phyloP scores from a whole-genome alignment of 2,329 filamentous ascomycete genomes.

The Curvularia sp. region DNA sequence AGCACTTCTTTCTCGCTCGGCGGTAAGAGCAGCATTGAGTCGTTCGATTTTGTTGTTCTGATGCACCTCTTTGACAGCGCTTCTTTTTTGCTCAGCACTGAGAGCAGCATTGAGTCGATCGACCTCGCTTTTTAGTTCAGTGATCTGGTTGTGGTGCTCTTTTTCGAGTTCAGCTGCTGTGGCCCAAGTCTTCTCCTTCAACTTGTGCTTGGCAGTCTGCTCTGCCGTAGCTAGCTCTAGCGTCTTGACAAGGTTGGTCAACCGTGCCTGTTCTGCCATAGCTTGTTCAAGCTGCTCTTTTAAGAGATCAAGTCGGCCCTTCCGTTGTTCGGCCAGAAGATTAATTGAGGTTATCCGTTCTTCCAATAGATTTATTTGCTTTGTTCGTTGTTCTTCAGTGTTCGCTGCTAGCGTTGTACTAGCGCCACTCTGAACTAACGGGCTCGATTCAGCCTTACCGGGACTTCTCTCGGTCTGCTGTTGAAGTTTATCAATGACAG shows the following conservation, averaged over 20 bases:
- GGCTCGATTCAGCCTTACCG: neutral
- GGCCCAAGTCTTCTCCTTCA: neutral
- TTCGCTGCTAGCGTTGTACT: neutral
- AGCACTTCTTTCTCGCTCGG: neutral
- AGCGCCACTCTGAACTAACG: neutral
- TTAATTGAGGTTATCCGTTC: too few relatives aligned
- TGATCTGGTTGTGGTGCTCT: constrained; percentile 1
- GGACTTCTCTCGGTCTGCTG: neutral
- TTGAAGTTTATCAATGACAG: neutral
- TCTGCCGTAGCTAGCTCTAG: neutral
- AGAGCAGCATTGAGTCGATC: neutral
- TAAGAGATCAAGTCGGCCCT: neutral
- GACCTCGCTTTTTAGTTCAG: neutral
- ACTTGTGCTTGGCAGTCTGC: neutral
- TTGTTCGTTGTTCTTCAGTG: neutral
- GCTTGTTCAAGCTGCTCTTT: neutral
- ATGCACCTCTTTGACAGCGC: neutral
- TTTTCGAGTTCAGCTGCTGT: neutral
- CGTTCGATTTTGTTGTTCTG: neutral
- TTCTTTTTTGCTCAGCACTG: neutral
- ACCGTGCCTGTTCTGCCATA: neutral
- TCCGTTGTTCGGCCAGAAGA: too few relatives aligned
- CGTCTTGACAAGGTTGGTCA: neutral
- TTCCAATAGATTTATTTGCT: too few relatives aligned
- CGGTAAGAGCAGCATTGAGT: neutral